A percentile compares a stretch with the other conserved stretches of the same genome.
phyloP scores from a whole-genome alignment of 176 grass and related monocot genomes.

The Eragrostis curvula region DNA sequence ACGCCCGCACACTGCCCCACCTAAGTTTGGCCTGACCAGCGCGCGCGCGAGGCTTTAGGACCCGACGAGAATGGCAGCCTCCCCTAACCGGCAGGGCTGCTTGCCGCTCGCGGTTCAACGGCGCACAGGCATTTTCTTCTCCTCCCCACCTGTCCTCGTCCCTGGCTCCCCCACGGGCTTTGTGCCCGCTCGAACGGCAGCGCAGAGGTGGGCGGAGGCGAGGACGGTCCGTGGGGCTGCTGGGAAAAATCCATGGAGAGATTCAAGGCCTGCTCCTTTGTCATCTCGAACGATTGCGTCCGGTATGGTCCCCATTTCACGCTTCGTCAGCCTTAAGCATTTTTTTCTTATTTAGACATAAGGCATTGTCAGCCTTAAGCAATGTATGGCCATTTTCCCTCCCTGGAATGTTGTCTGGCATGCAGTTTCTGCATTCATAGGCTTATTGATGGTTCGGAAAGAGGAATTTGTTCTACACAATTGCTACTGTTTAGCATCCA shows the following conservation, averaged over 20 bases:
- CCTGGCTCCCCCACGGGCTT: neutral
- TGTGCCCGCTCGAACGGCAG: neutral
- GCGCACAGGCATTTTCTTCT: neutral
- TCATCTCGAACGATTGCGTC: neutral
- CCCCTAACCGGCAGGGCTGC: neutral
- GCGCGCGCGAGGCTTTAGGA: constrained; percentile 1
- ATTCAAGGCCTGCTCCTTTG: constrained; percentile 38
- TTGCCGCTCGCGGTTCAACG: constrained; percentile 24
- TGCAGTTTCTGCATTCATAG: neutral
- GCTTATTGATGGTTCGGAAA: neutral
- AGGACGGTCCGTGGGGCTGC: neutral
- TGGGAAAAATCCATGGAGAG: neutral
- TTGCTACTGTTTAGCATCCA: neutral
- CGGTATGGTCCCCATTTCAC: constrained; percentile 1
- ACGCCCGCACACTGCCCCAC: too few relatives aligned
- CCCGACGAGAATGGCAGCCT: constrained; percentile 32
- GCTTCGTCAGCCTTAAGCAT: neutral
- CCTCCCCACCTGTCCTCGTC: neutral
- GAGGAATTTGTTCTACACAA: neutral
- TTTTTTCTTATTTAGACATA: too few relatives aligned
- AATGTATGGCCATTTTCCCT: neutral
- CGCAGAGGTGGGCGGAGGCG: neutral
- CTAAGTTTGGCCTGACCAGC: constrained; percentile 24
- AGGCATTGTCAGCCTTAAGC: neutral
- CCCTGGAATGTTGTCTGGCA: neutral